phyloP scores from a whole-genome alignment of 2,329 filamentous ascomycete species.

The Neonectria sp. region DNA sequence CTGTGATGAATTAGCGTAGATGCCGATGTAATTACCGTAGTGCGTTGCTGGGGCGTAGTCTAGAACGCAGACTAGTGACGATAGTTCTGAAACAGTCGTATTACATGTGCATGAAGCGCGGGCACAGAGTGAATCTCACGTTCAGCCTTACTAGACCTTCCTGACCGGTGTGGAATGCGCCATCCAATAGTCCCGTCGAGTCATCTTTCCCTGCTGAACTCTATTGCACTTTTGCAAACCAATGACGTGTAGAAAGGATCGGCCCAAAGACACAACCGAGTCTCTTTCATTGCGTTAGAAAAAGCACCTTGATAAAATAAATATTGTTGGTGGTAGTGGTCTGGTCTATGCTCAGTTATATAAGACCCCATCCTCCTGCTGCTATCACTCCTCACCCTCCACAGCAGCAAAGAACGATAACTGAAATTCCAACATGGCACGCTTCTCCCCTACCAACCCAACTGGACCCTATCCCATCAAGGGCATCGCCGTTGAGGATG shows the following conservation, averaged over 20 bases:
- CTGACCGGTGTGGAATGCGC: not conserved
- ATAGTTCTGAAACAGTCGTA: not conserved
- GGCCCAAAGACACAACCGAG: not conserved
- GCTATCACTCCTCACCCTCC: too few relatives aligned
- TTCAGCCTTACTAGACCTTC: not conserved
- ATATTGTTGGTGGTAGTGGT: too few relatives aligned
- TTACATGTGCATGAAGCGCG: not conserved
- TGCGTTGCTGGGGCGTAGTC: not conserved
- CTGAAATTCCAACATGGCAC: too few relatives aligned
- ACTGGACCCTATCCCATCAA: too few relatives aligned
- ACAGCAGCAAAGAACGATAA: too few relatives aligned
- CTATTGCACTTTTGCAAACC: not conserved
- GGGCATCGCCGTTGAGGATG: too few relatives aligned
- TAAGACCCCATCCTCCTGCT: too few relatives aligned
- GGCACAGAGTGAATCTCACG: not conserved
- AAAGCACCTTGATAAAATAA: too few relatives aligned
- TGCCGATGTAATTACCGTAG: not conserved
- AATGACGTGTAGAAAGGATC: not conserved
- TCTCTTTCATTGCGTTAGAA: too few relatives aligned
- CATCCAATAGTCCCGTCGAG: not conserved
- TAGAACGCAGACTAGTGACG: not conserved
- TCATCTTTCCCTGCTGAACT: not conserved
- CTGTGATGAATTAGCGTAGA: not conserved
- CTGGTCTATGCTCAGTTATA: too few relatives aligned
- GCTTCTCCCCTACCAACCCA: too few relatives aligned